Evolutionary conservation across 139 green algal species (phyloP).

Genomic region (Axilococcus clingmanii): DNA sequence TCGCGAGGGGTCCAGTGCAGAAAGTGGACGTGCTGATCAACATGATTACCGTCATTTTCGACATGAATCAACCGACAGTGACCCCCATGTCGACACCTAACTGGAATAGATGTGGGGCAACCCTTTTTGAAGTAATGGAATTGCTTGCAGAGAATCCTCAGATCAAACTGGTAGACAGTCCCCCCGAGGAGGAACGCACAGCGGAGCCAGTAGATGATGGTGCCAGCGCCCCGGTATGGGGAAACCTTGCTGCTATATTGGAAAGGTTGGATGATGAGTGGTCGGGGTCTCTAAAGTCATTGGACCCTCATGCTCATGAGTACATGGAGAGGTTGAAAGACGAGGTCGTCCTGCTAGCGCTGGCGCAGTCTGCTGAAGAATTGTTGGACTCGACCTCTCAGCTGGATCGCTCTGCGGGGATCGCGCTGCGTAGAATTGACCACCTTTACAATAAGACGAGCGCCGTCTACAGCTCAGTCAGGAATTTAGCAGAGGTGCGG

Average conservation of each 20-base stretch:
- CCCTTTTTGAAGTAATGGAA: constrained; percentile 46
- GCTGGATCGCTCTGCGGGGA: constrained; percentile 24
- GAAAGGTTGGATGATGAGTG: constrained; percentile 98
- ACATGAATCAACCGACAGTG: constrained; percentile 75
- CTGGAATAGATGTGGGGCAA: constrained; percentile 68
- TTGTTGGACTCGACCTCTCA: constrained; percentile 36
- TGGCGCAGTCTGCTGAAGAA: constrained; percentile 61
- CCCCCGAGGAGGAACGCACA: constrained; percentile 57
- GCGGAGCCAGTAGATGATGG: constrained; percentile 26
- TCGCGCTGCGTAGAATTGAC: constrained; percentile 80
- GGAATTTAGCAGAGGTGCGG: constrained; percentile 53
- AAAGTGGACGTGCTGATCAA: constrained; percentile 58
- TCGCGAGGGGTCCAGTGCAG: constrained; percentile 79
- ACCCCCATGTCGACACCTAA: constrained; percentile 70
- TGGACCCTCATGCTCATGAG: constrained; percentile 94
- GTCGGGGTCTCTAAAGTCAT: constrained; percentile 87
- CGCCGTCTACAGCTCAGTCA: constrained; percentile 75
- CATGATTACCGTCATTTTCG: constrained; percentile 86
- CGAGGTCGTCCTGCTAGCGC: constrained; percentile 83
- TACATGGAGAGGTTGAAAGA: constrained; percentile 92
- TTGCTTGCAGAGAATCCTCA: constrained; percentile 9
- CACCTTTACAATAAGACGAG: constrained; percentile 96
- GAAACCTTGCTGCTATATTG: constrained; percentile 88
- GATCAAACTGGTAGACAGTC: constrained; percentile 46
- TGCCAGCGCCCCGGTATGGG: constrained; percentile 58